Evolutionary conservation across 2,329 filamentous ascomycete genomes (phyloP).

Genomic region (Talaromyces sp.): DNA sequence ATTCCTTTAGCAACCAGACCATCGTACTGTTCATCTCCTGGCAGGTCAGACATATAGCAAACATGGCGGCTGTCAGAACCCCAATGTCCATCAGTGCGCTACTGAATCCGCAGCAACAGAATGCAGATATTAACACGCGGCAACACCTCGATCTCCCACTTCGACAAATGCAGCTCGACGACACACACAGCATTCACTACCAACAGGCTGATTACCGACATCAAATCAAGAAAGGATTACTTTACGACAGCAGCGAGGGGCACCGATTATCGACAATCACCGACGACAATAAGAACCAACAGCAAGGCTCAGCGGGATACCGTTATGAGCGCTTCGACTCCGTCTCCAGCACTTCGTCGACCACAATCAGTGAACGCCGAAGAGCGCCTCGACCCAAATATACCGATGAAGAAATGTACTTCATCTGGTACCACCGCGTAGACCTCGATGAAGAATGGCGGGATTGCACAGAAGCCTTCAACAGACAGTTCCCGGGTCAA

Average conservation of each 20-base stretch:
- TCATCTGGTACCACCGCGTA: conserved; percentile 50
- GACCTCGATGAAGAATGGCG: conserved; percentile 47
- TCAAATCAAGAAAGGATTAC: conserved; percentile 23
- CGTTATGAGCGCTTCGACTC: conserved; percentile 40
- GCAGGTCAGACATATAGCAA: neutral
- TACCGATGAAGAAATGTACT: conserved; percentile 46
- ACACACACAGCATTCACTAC: conserved; percentile 18
- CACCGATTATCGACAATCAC: neutral
- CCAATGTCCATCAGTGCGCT: conserved; percentile 19
- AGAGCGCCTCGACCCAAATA: conserved; percentile 46
- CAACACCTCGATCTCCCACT: conserved; percentile 28
- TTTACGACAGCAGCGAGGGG: neutral
- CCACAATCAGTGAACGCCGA: conserved; percentile 34
- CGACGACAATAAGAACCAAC: neutral
- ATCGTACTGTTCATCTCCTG: neutral
- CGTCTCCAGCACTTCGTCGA: conserved; percentile 38
- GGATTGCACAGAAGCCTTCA: conserved; percentile 43
- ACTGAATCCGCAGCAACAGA: conserved; percentile 18
- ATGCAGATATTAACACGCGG: conserved; percentile 20
- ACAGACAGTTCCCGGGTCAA: conserved; percentile 41
- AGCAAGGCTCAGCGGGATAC: conserved; percentile 33
- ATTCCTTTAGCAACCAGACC: neutral
- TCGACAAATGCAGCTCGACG: conserved; percentile 12
- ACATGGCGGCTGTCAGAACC: conserved; percentile 15
- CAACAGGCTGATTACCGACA: conserved; percentile 21